Evolutionary conservation across 352 stramenopile species (phyloP).

Genomic region (Pythium sp.): DNA sequence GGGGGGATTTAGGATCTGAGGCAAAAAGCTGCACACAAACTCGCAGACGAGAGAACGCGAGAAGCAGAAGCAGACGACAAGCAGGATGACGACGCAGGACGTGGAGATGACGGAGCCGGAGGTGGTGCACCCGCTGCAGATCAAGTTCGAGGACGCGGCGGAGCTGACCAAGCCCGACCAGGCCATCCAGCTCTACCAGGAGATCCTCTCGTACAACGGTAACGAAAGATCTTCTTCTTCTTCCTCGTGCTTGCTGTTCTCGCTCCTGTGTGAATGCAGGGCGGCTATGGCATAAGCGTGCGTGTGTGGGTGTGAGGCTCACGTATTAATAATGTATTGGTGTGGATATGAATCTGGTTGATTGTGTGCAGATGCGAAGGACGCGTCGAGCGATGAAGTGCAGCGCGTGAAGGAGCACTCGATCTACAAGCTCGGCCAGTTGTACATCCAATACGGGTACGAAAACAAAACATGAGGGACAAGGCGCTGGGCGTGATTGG

Average conservation of each 20-base stretch:
- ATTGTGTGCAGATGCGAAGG: constrained; percentile 38
- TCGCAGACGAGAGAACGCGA: not conserved
- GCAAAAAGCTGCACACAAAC: constrained; percentile 1
- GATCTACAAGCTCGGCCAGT: constrained; percentile 93
- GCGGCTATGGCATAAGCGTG: not conserved
- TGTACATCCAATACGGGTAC: constrained; percentile 88
- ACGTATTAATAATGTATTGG: not conserved
- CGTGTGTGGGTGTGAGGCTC: not conserved
- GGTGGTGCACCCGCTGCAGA: constrained; percentile 68
- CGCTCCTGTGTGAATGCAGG: constrained; percentile 4
- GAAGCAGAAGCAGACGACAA: not conserved
- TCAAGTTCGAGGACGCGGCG: constrained; percentile 71
- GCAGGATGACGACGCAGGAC: constrained; percentile 32
- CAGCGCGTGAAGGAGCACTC: constrained; percentile 94
- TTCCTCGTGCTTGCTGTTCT: not conserved
- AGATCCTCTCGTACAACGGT: constrained; percentile 68
- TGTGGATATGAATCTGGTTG: not conserved
- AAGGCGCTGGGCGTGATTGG: not conserved
- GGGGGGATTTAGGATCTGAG: constrained; percentile 6
- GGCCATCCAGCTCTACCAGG: constrained; percentile 62
- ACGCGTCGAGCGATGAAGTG: constrained; percentile 66
- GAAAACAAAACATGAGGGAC: not conserved
- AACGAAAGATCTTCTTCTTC: constrained; percentile 3
- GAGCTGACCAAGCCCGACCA: constrained; percentile 48
- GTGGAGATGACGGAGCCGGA: constrained; percentile 74